Evolutionary conservation across 129 eudicot genomes (phyloP), one percentile per base, ranked within the genome.

Genomic region (Mikania micrantha): DNA sequence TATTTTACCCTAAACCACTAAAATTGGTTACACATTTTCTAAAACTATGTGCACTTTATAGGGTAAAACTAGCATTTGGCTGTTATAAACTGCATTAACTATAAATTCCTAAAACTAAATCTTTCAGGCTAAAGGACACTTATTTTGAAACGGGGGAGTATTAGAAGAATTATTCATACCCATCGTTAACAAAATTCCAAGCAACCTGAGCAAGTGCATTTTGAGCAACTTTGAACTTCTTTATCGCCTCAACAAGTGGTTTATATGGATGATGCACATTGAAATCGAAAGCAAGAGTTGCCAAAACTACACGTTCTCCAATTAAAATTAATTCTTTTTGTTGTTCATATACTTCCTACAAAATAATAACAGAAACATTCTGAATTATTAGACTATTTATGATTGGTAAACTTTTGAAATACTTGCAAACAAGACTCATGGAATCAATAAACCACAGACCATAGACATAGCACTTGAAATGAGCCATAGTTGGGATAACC

Each of bases 121-220:
- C 4, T 54, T 54, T 54, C 27, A 4, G n/a, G 61, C 61, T 12
- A 27, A 9, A 25, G 20, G 61, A 27, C 61, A 27, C 19, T 54
- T 27, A 25, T 54, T 25, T 24, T 25, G 61, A n/a, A 20, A 27
- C 0, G 25, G 61, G 36, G 36, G 35, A 54, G 61, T 25, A 54
- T 11, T 77, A 38, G 71, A 77, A n/a, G 22, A 74, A 25, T 64
- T 66, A 63, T 28, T 52, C 85, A 35, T 90, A 91, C 98, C 98
- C 98, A 81, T 91, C 98, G 40, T 91, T 91, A 38, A 91, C 98
- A 74, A 91, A 91, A 63, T 91, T 91, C 98, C 98, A 91, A 48
- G 98, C 98, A 80, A 91, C 98, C 79, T 88, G 96, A 67, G 98
- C 98, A 25, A 90, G 85, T 70, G 95, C 87, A 80, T 85, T 84